Conservation (phyloP, 2,329 filamentous ascomycete genomes). For the Scopulariopsis brevicaulis region DNA sequence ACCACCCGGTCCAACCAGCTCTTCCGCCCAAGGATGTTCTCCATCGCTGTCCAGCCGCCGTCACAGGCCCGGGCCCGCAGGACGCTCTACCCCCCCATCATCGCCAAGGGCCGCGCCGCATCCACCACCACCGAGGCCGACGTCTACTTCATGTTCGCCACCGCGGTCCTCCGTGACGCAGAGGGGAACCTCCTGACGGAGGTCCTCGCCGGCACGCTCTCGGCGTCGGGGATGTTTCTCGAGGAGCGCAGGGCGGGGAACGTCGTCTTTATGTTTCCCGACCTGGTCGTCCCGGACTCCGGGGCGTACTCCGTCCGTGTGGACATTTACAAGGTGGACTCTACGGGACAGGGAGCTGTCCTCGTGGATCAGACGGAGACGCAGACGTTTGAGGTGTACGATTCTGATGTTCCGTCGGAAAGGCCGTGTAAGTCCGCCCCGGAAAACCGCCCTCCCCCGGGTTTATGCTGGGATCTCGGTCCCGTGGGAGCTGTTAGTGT, state of each 20-base stretch:
- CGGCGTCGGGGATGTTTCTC: not conserved
- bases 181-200: constrained; percentile 3
- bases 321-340: constrained; percentile 4
- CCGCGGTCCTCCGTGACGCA: constrained; percentile 1
- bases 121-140: not conserved
- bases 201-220: not conserved
- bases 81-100: constrained; percentile 1
- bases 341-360: not conserved
- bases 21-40: constrained; percentile 3
- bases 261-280: constrained; percentile 4
- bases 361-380: constrained; percentile 3
- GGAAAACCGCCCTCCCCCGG: not conserved
- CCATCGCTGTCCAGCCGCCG: constrained; percentile 1
- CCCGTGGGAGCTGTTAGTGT: not conserved
- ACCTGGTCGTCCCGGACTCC: not conserved
- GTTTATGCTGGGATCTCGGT: not conserved
- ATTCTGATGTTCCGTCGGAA: not conserved
- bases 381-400: constrained; percentile 1
- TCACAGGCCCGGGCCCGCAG: not conserved
- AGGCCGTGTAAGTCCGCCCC: constrained; percentile 3
- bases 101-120: not conserved
- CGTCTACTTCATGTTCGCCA: constrained; percentile 1
- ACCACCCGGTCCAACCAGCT: not conserved
- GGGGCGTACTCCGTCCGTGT: constrained; percentile 4
- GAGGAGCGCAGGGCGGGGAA: not conserved